A percentile compares a stretch with the other conserved stretches of the same genome.
Evolutionary conservation across 1,139 yeast species (phyloP).

Genomic region (Hemisphaericaspora xylofermentans): DNA sequence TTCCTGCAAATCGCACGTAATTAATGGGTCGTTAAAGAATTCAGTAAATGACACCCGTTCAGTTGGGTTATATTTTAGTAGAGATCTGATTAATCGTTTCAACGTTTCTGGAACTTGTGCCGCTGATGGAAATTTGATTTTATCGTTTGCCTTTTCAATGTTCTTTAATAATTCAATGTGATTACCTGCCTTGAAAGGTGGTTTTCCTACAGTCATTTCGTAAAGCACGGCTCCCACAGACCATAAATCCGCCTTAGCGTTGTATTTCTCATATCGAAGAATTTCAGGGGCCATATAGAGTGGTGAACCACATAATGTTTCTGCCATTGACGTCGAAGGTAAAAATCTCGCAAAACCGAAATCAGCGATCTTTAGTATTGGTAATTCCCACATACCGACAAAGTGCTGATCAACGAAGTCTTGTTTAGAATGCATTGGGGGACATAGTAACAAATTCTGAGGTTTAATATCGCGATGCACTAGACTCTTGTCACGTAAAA

Average conservation of each 20-base stretch:
- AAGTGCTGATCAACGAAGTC: slow-evolving; percentile 58
- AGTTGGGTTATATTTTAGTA: slow-evolving; percentile 80
- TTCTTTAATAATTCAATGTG: slow-evolving; percentile 85
- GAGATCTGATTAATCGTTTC: slow-evolving; percentile 65
- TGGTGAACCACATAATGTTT: slow-evolving; percentile 96
- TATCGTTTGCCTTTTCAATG: slow-evolving; percentile 79
- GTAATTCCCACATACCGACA: slow-evolving; percentile 84
- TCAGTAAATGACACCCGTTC: slow-evolving; percentile 87
- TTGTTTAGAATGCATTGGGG: slow-evolving; percentile 61
- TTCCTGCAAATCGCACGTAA: slow-evolving; percentile 46
- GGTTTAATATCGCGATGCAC: slow-evolving; percentile 96
- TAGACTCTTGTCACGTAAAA: slow-evolving; percentile 75
- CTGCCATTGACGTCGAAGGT: slow-evolving; percentile 92
- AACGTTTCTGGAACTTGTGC: slow-evolving; percentile 63
- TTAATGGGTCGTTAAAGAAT: slow-evolving; percentile 68
- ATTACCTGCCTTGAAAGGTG: slow-evolving; percentile 91
- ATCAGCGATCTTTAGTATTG: slow-evolving; percentile 90
- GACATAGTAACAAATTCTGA: slow-evolving; percentile 80
- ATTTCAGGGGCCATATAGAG: slow-evolving; percentile 98
- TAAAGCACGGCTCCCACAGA: slow-evolving; percentile 94
- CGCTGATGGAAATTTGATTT: slow-evolving; percentile 68
- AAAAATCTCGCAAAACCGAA: slow-evolving; percentile 95
- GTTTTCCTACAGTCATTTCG: slow-evolving; percentile 93
- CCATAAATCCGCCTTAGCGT: slow-evolving; percentile 97
- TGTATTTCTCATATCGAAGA: slow-evolving; percentile 87